Evolutionary conservation across 306 rosid species (phyloP), one percentile per base, ranked within the genome.

Genomic region (Parietaria judaica): DNA sequence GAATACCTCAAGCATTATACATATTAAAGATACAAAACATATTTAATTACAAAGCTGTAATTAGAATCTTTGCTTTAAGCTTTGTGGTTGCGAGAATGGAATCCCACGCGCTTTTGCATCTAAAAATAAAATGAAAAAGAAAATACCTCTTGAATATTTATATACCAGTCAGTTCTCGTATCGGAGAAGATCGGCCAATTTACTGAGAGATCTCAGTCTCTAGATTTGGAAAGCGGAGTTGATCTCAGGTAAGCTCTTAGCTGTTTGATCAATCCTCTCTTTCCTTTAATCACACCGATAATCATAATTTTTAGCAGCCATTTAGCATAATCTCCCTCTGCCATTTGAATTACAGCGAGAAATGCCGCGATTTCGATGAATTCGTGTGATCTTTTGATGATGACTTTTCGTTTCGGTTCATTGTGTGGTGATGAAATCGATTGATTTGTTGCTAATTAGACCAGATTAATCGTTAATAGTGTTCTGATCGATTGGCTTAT

Each of bases 71-170:
- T 23, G 2, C 31, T 23, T 23, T 23, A 23, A 23, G 31, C 31
- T 23, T 23, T 23, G 31, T 23, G 31, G 45, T 41, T 5, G 45
- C 45, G 45, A 41, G 45, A 3, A 41, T 41, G 9, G 45, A 41
- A 41, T 41, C 45, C 45, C 45, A 72, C 77, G 77, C 68, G 72
- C 72, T 66, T 66, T 66, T 66, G 38, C 72, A 47, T 67, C 39
- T 23, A 41, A 41, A 41, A 5, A 39, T 4, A 41, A 53, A 52
- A 12, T 17, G 58, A 72, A 58, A 59, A 51, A 11, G 17, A 62
- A 66, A 41, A 54, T 36, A 13, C 66, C 9, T 16, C 51, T 60
- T 23, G 17, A 52, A 41, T 58, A 52, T 44, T 43, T 36, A 64
- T 50, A 64, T n/a, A n/a, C n/a, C n/a, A n/a, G n/a, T 47, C 49